Evolutionary conservation across 163 green algal species (phyloP), one percentile per base, ranked within the genome.

Genomic region (Prototheca cutis): DNA sequence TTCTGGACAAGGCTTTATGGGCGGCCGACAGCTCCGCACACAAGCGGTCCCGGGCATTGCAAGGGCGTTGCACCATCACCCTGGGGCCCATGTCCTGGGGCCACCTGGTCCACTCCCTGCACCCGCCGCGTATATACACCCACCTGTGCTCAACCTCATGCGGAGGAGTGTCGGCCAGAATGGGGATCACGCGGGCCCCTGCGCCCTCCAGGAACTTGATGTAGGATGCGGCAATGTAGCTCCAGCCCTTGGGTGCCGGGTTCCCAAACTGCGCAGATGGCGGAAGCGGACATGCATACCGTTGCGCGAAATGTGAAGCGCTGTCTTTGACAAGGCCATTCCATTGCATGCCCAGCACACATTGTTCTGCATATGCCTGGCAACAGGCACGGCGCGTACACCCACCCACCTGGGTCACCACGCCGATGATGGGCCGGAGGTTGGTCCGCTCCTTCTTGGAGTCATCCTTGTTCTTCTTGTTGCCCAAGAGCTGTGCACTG

Each of bases 131-230:
- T n/a, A n/a, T n/a, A 47, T 32, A 3, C 54, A 5, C 33, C 18
- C 33, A 68, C 13, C 62, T 30, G 2, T 51, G 36, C 64, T 65
- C 40, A 8, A 91, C 63, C 39, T 93, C 75, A 8, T 78, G 48
- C 1, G 57, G 17, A 3, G 62, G 62, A 71, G 88, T 83, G 72
- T 94, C 86, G 61, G 80, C 83, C 15, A 90, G 58, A 40, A 94
- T 87, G 47, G 85, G 85, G 15, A 92, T 70, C 3, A 81, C 85
- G 3, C 84, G 62, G 0, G 83, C 86, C 2, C 86, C 86, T n/a
- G 85, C 80, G 25, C 67, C 63, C 73, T 94, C 78, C 1, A 91
- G 57, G 62, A 87, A 87, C 45, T 91, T 91, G n/a, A 93, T 66
- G 58, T 92, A 92, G 0, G 77, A 87, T 3, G 72, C 69, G 4